Percentiles rank a stretch among this genome's conserved stretches.
Evolutionary conservation across 768 basidiomycete genomes (phyloP).

Genomic region (Termitomyces titanicus): DNA sequence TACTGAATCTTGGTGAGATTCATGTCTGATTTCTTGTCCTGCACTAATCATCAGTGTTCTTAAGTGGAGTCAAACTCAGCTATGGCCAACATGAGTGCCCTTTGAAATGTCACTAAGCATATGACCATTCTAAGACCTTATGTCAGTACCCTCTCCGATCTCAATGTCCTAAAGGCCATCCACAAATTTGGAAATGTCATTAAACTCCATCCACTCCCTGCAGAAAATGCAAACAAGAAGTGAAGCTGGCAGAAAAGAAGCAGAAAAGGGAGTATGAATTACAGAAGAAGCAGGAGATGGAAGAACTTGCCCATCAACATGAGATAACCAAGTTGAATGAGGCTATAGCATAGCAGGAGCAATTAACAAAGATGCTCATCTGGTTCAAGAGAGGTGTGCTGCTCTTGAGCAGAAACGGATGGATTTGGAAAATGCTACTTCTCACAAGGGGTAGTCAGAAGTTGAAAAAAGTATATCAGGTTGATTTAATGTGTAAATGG

Average conservation of each 20-base stretch:
- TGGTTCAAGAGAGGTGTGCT: conserved; percentile 30
- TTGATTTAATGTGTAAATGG: too few relatives aligned
- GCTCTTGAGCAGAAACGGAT: conserved; percentile 37
- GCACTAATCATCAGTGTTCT: not conserved
- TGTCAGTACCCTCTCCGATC: conserved; percentile 36
- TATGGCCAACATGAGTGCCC: conserved; percentile 55
- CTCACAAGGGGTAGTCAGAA: too few relatives aligned
- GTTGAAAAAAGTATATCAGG: too few relatives aligned
- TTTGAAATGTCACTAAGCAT: conserved; percentile 57
- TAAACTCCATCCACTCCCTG: conserved; percentile 35
- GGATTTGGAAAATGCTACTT: conserved; percentile 36
- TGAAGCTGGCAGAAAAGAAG: conserved; percentile 37
- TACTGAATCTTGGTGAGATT: conserved; percentile 49
- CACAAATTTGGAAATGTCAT: conserved; percentile 39
- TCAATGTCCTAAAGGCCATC: conserved; percentile 45
- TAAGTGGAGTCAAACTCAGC: conserved; percentile 44
- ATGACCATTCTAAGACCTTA: conserved; percentile 49
- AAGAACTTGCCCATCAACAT: conserved; percentile 37
- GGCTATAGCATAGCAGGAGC: conserved; percentile 31
- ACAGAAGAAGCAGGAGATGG: conserved; percentile 42
- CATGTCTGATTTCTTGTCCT: not conserved
- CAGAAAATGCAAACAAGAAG: conserved; percentile 42
- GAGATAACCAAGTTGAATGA: conserved; percentile 41
- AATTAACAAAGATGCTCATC: conserved; percentile 31
- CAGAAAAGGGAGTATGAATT: conserved; percentile 34